Base-by-base conservation (phyloP, 345 rosid species). In the Pelargonium nanum region DNA sequence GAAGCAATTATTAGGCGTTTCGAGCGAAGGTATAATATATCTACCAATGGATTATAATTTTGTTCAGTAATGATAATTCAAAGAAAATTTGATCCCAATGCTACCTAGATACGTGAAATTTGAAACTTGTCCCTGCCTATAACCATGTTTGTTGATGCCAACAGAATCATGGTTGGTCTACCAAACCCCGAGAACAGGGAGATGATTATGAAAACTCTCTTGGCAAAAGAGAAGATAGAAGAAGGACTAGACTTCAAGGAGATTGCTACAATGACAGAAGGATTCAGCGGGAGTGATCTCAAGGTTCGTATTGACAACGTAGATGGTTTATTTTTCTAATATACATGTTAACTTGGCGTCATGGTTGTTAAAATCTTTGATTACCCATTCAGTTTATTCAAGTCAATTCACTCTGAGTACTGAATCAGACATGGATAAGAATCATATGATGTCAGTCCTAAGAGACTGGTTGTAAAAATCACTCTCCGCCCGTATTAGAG, bases 1-100 rank as follows among this genome's bases (percentile, higher is more conserved):
- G 97, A 93, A 61, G 97, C 97, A 19, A 85, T 93, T 48, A 89
- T 89, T 59, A 81, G 99, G 72, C 87, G 99, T 19, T 89, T 93
- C 13, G 97, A 89, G 73, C 65, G 97, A 65, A 85, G 99, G 98
- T 92, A 76, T 1, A 26, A 12, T 1, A 5, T 2, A 25, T 28
- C 26, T 17, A 45, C 23, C 26, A 5, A n/a, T n/a, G n/a, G n/a
- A n/a, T n/a, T n/a, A n/a, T n/a, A n/a, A n/a, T n/a, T n/a, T n/a
- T n/a, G n/a, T n/a, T n/a, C n/a, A n/a, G n/a, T n/a, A n/a, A n/a
- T n/a, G n/a, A n/a, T n/a, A n/a, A n/a, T n/a, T n/a, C n/a, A n/a
- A n/a, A n/a, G n/a, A n/a, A n/a, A n/a, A n/a, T n/a, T n/a, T n/a
- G n/a, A n/a, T n/a, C n/a, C n/a, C n/a, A n/a, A n/a, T n/a, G n/a